A percentile compares a stretch with the other conserved stretches of the same genome.
phyloP scores from a whole-genome alignment of 495 filamentous ascomycete genomes.

The Lepidopterella palustris region DNA sequence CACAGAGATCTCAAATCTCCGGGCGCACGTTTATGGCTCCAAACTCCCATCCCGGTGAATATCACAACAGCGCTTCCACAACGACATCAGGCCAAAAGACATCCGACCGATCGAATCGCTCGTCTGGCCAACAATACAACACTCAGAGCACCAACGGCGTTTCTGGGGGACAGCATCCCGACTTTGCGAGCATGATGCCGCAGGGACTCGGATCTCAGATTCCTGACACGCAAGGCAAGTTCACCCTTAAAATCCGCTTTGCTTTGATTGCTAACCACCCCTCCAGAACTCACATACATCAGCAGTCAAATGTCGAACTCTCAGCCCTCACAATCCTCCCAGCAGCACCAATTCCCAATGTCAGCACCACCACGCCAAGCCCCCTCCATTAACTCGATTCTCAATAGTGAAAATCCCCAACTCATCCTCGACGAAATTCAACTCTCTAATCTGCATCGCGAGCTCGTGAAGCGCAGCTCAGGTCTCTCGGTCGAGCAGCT shows the following conservation, averaged over 20 bases:
- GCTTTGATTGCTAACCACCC: neutral
- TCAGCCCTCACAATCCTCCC: conserved; percentile 30
- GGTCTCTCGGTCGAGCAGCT: conserved; percentile 88
- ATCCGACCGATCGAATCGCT: conserved; percentile 32
- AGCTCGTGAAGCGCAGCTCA: conserved; percentile 58
- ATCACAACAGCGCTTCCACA: conserved; percentile 80
- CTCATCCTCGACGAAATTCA: conserved; percentile 53
- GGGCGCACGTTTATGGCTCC: conserved; percentile 67
- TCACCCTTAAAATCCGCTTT: neutral
- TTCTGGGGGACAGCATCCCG: conserved; percentile 35
- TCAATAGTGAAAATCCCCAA: conserved; percentile 39
- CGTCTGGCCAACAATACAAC: conserved; percentile 43
- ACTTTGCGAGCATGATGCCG: conserved; percentile 24
- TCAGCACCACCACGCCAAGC: conserved; percentile 18
- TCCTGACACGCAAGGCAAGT: conserved; percentile 53
- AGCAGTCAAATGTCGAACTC: conserved; percentile 37
- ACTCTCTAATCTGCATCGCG: conserved; percentile 49
- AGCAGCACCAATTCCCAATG: conserved; percentile 12
- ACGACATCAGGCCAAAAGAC: conserved; percentile 58
- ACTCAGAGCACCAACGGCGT: conserved; percentile 59
- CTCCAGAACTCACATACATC: conserved; percentile 21
- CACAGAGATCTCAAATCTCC: conserved; percentile 59
- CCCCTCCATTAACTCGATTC: conserved; percentile 9
- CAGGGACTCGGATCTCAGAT: conserved; percentile 42
- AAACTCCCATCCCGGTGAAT: conserved; percentile 67